These are phyloP conservation scores for carrot (Daucus carota) DNA, from an alignment of 129 eudicot genomes.

Conservation along the genomic window DH1_v3.0 NC_030382.2:35971501-35972000, in stretches of 20 bases:
- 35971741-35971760: too few species aligned
- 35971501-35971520: constrained; percentile 8
- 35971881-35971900: too few species aligned
- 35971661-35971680: constrained; percentile 74
- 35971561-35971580: constrained; percentile 73
- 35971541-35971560: constrained; percentile 67
- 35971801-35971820: constrained; percentile 80
- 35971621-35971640: constrained; percentile 61
- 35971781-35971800: constrained; percentile 90
- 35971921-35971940: too few species aligned
- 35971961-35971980: too few species aligned
- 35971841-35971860: constrained; percentile 93
- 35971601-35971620: constrained; percentile 81
- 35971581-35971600: constrained; percentile 86
- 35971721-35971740: too few species aligned
- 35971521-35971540: constrained; percentile 19
- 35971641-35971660: constrained; percentile 66
- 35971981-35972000: too few species aligned
- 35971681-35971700: constrained; percentile 74
- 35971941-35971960: too few species aligned
- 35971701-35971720: neutral
- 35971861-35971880: too few species aligned
- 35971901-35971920: too few species aligned
- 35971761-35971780: neutral
- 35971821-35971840: constrained; percentile 74